Conservation (phyloP, 192 early-diverging fungal species). For the Gigaspora rosea region DNA sequence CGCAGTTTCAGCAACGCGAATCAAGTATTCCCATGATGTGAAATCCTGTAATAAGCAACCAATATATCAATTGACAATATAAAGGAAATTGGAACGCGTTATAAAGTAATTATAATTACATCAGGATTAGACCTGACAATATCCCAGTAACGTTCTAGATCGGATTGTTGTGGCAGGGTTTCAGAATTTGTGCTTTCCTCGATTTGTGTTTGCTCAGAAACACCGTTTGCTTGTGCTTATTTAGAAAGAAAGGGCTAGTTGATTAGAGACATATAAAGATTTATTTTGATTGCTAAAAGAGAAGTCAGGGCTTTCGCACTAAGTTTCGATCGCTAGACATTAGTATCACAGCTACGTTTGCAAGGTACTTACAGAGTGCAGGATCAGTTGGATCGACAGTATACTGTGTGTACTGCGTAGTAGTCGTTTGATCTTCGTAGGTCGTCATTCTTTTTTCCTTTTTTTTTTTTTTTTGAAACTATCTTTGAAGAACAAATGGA, state of each 20-base stretch:
- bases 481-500: too few species aligned
- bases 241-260: background rate
- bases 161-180: slow-evolving; percentile 33
- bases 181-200: background rate
- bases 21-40: slow-evolving; percentile 67
- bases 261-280: background rate
- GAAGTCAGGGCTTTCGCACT: background rate
- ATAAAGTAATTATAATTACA: slow-evolving; percentile 21
- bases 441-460: background rate
- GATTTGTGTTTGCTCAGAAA: background rate
- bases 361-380: background rate
- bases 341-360: background rate
- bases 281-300: background rate
- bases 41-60: slow-evolving; percentile 48
- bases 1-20: slow-evolving; percentile 57
- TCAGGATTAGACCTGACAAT: slow-evolving; percentile 58
- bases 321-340: background rate
- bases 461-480: too few species aligned
- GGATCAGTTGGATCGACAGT: background rate
- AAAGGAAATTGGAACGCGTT: background rate
- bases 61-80: background rate
- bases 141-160: slow-evolving; percentile 62
- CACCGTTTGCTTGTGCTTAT: slow-evolving; percentile 26
- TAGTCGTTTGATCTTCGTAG: slow-evolving; percentile 20
- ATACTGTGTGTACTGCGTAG: slow-evolving; percentile 17